Percentiles rank a stretch among this genome's conserved stretches.
Evolutionary conservation across 2,329 filamentous ascomycete genomes (phyloP).

Genomic region (Trichoderma sp.): DNA sequence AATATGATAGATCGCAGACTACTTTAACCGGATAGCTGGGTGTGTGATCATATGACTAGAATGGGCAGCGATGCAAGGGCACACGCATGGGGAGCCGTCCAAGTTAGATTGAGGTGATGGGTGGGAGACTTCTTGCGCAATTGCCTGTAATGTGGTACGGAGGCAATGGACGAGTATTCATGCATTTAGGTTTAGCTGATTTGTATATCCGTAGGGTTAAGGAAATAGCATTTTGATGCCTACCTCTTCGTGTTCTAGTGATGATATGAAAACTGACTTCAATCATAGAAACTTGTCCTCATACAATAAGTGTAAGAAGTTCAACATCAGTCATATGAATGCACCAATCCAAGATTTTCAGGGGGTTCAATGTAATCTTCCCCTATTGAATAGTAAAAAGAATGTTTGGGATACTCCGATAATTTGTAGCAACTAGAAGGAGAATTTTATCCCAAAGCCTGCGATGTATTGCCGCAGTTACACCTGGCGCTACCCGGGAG

Average conservation of each 20-base stretch:
- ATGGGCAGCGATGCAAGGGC: background rate
- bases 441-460: background rate
- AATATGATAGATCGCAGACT: background rate
- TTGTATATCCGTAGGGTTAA: background rate
- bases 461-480: background rate
- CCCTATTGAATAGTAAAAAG: background rate
- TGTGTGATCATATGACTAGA: background rate
- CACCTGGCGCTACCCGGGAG: background rate
- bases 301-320: background rate
- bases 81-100: background rate
- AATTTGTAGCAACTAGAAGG: background rate
- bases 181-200: background rate
- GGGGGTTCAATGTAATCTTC: background rate
- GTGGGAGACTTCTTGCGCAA: background rate
- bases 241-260: background rate
- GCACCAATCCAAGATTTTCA: background rate
- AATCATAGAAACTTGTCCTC: background rate
- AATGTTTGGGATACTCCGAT: background rate
- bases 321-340: background rate
- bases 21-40: background rate
- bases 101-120: background rate
- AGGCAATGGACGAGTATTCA: background rate
- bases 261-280: background rate
- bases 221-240: background rate
- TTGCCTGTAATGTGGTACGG: background rate